phyloP scores from a whole-genome alignment of 345 rosid genomes.

The Raphanus raphanistrum region DNA sequence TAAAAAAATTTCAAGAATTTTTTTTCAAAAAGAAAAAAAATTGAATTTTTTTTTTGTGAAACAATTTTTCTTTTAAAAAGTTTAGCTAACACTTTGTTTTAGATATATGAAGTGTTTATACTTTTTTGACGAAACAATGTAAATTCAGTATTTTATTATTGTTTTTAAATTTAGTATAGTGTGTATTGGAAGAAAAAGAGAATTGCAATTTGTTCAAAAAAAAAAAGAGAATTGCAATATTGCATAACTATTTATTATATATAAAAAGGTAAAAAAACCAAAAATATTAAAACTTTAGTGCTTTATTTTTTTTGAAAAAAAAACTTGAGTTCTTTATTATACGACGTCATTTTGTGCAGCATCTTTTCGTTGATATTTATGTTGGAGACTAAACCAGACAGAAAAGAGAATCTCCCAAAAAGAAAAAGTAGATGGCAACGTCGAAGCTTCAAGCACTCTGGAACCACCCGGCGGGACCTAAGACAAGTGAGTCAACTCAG shows the following conservation, averaged over 20 bases:
- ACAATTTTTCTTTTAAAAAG: no score
- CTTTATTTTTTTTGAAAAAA: no score
- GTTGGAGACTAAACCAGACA: background rate
- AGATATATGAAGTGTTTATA: no score
- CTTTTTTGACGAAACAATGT: background rate
- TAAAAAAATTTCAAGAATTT: no score
- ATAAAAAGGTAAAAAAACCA: no score
- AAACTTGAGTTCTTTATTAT: background rate
- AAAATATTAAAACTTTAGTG: no score
- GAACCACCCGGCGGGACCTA: constrained; percentile 97
- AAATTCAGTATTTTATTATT: no score
- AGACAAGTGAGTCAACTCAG: constrained; percentile 61
- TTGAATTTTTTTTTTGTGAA: no score
- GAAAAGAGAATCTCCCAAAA: background rate
- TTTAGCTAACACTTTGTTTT: no score
- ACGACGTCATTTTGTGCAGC: background rate
- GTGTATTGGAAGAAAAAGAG: background rate
- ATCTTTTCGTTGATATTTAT: background rate
- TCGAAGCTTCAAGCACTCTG: constrained; percentile 87
- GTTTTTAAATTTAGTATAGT: background rate
- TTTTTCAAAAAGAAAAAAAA: no score
- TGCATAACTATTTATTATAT: background rate
- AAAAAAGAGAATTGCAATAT: background rate
- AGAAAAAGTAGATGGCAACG: constrained; percentile 18
- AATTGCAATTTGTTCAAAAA: no score